Percentiles rank a stretch among this genome's conserved stretches.
Conservation (phyloP, 116 monocot genomes). For the Trichopus zeylanicus region DNA sequence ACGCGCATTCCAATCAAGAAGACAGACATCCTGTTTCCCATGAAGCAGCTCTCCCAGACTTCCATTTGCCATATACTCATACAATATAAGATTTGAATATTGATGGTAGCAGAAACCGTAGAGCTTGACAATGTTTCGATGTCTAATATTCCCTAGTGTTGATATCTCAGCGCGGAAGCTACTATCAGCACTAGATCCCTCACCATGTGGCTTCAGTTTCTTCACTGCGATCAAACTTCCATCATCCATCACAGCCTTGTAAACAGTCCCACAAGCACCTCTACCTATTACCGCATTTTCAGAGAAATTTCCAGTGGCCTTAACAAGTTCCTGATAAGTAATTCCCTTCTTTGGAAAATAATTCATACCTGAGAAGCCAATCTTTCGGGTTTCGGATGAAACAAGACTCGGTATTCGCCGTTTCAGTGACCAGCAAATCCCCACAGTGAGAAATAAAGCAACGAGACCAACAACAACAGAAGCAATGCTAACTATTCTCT, state of each 20-base stretch:
- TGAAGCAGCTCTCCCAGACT: slow-evolving; percentile 57
- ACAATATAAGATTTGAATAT: slow-evolving; percentile 55
- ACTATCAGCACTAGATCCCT: slow-evolving; percentile 40
- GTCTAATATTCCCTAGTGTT: slow-evolving; percentile 57
- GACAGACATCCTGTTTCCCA: slow-evolving; percentile 17
- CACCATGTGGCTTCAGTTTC: slow-evolving; percentile 51
- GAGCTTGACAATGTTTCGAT: slow-evolving; percentile 67
- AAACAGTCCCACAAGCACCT: slow-evolving; percentile 64
- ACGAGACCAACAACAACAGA: slow-evolving; percentile 34
- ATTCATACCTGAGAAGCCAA: slow-evolving; percentile 23
- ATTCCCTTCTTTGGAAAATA: slow-evolving; percentile 50
- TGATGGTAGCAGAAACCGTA: slow-evolving; percentile 60
- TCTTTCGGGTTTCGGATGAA: slow-evolving; percentile 28
- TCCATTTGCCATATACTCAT: slow-evolving; percentile 68
- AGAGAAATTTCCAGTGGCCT: slow-evolving; percentile 57
- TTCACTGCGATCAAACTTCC: slow-evolving; percentile 44
- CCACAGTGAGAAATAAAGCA: slow-evolving; percentile 38
- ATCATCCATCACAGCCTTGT: slow-evolving; percentile 49
- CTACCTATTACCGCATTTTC: slow-evolving; percentile 43
- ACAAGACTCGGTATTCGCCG: slow-evolving; percentile 18
- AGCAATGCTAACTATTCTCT: slow-evolving; percentile 45
- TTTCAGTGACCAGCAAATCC: slow-evolving; percentile 52
- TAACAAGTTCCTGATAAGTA: slow-evolving; percentile 62
- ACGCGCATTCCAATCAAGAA: slow-evolving; percentile 53
- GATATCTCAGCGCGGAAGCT: slow-evolving; percentile 65